Percentiles rank a stretch among this genome's conserved stretches.
phyloP scores from a whole-genome alignment of 306 rosid species.

The Lathyrus oleraceus region DNA sequence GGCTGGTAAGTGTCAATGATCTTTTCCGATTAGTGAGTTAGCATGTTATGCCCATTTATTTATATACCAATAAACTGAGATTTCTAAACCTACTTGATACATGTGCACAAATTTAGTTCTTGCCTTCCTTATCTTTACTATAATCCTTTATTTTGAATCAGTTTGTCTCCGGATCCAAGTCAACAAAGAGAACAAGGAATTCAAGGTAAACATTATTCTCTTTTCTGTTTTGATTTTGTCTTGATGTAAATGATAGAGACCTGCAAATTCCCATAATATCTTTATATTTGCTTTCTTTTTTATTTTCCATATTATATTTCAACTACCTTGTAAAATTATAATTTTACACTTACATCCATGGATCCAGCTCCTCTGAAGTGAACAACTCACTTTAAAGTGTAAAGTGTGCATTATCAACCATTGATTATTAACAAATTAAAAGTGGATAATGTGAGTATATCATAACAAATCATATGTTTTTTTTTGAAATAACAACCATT shows the following conservation, averaged over 20 bases:
- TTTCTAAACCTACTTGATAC: conserved; percentile 1
- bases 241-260: background rate
- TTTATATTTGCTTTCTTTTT: background rate
- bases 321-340: too few species aligned
- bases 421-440: too few species aligned
- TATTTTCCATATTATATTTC: background rate
- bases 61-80: background rate
- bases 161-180: conserved; percentile 96
- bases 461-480: too few species aligned
- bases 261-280: background rate
- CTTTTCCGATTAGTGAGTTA: background rate
- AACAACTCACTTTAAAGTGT: too few species aligned
- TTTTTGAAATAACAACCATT: too few species aligned
- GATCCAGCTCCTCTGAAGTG: too few species aligned
- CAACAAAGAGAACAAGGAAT: conserved; percentile 90
- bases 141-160: conserved; percentile 40
- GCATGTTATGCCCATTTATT: background rate
- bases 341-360: too few species aligned
- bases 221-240: background rate
- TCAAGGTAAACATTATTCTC: conserved; percentile 59
- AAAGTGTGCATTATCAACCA: too few species aligned
- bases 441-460: too few species aligned
- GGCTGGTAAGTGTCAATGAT: conserved; percentile 66
- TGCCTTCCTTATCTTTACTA: conserved; percentile 27
- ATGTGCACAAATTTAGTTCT: background rate